Evolutionary conservation across 306 rosid species (phyloP).

Genomic region (Prunus armeniaca): DNA sequence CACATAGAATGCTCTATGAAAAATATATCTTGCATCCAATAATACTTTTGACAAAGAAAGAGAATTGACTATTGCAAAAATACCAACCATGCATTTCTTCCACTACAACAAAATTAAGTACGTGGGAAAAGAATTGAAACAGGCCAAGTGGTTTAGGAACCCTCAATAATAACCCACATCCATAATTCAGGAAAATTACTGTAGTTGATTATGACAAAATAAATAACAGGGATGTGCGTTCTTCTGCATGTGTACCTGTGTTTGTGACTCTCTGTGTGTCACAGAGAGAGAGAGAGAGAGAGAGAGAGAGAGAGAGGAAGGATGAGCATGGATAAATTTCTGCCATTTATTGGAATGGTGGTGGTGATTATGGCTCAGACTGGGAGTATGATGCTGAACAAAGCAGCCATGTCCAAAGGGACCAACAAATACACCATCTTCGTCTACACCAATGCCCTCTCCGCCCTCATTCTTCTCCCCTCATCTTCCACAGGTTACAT

Average conservation of each 20-base stretch:
- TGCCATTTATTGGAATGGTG: constrained; percentile 45
- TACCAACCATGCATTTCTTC: background rate
- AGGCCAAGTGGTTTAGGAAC: no score
- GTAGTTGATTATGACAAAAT: no score
- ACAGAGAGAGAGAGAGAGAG: no score
- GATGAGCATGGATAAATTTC: background rate
- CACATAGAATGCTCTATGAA: no score
- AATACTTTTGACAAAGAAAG: background rate
- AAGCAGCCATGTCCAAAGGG: constrained; percentile 27
- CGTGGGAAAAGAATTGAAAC: no score
- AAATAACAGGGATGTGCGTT: no score
- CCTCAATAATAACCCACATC: no score
- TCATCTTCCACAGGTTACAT: background rate
- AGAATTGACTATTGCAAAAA: background rate
- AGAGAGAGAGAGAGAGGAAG: background rate
- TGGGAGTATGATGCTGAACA: constrained; percentile 18
- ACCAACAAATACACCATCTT: constrained; percentile 1
- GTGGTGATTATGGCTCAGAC: constrained; percentile 33
- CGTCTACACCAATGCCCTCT: constrained; percentile 10
- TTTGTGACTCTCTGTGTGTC: background rate
- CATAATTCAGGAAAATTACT: no score
- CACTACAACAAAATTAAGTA: background rate
- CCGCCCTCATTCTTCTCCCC: constrained; percentile 18
- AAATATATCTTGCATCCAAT: no score
- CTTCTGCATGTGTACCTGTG: background rate